Evolutionary conservation across 768 basidiomycete genomes (phyloP), one percentile per base, ranked within the genome.

Genomic region (Cystobasidium tubakii): DNA sequence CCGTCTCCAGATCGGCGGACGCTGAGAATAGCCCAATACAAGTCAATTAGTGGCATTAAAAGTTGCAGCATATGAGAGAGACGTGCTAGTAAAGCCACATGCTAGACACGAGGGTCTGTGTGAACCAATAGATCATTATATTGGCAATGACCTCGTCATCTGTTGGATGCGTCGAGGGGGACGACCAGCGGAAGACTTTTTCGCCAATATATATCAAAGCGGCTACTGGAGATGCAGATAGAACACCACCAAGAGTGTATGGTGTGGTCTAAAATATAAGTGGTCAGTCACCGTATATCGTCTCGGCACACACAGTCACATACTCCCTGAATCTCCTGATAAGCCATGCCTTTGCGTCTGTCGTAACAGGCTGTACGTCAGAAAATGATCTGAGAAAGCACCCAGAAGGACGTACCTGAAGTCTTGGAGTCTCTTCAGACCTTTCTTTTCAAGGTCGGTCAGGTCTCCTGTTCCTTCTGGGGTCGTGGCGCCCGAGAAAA

Each of bases 151-250:
- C 55, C 21, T 50, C 54, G 27, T 71, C 69, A 21, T 55, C 31
- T n/a, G 73, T 55, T 17, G 73, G 50, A n/a, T 71, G 72, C 12
- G 73, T 74, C 27, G 53, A 17, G 15, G 74, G 74, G 1, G 74
- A 73, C 13, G 54, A 60, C 74, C 74, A 75, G 23, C 74, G 73
- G 60, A 75, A 75, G 15, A 75, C 43, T 34, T 75, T 75, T 42
- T 75, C 74, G 33, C 29, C 73, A 21, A 75, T 75, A 43, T 75
- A 75, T 7, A 65, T 53, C 29, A 75, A 31, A 19, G 73, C 36
- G 7, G 74, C 44, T 15, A 75, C 31, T 15, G 74, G 74, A 13
- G 69, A 73, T 36, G 29, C 25, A 23, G 72, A 21, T 1, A 75
- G 54, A 9, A 74, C 74, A 17, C 55, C 72, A 2, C 74, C 74